A percentile compares a stretch with the other conserved stretches of the same genome.
Conservation (phyloP, 2,329 filamentous ascomycete genomes). For the Zasmidium cellare region DNA sequence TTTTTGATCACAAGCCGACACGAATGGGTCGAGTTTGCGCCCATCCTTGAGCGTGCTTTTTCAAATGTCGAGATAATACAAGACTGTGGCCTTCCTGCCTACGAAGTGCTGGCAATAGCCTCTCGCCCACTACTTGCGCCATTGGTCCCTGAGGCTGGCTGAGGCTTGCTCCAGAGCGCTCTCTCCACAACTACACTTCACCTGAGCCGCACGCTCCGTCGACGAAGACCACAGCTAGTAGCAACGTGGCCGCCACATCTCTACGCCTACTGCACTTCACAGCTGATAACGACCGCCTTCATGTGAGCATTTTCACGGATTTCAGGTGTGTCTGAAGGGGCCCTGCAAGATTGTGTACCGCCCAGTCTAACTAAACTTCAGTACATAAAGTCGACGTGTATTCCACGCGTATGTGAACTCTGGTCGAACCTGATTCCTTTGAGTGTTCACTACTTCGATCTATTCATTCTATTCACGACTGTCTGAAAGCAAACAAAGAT, state of each 20-base stretch:
- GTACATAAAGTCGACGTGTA: neutral
- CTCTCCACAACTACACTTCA: neutral
- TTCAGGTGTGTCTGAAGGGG: neutral
- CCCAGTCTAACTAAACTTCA: neutral
- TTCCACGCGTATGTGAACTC: neutral
- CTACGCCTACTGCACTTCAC: neutral
- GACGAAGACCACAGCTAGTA: neutral
- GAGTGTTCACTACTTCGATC: neutral
- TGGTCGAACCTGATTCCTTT: neutral
- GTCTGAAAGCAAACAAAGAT: neutral
- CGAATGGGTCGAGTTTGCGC: slow-evolving; percentile 39
- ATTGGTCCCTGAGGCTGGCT: neutral
- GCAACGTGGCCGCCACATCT: neutral
- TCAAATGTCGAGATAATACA: slow-evolving; percentile 10
- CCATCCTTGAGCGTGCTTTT: slow-evolving; percentile 12
- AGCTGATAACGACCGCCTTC: neutral
- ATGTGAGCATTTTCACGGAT: neutral
- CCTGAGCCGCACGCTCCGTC: neutral
- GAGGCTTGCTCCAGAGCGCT: neutral
- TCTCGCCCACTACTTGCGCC: neutral
- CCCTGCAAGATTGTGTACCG: neutral
- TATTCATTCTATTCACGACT: neutral
- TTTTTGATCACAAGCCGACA: slow-evolving; percentile 46
- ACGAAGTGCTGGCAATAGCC: slow-evolving; percentile 19
- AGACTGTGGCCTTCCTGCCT: slow-evolving; percentile 17